These are phyloP conservation scores for Mycena kentingensis DNA, from an alignment of 768 basidiomycete genomes.

Conservation along the genomic window DNA sequence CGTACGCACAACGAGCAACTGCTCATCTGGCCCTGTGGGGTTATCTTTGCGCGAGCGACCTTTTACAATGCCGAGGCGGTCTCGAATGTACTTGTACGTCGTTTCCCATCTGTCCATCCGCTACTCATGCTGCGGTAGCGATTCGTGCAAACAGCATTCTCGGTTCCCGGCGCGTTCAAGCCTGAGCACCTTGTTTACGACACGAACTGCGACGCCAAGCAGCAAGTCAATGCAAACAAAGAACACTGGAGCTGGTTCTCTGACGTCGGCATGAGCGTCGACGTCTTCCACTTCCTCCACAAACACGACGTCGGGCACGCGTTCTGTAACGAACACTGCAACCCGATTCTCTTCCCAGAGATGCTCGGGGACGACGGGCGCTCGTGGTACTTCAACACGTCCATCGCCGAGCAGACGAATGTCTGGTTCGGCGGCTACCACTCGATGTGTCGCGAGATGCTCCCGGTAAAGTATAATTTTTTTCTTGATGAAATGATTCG, in stretches of 20 bases:
- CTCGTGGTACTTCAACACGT: constrained; percentile 35
- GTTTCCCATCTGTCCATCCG: not conserved
- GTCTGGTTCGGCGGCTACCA: not conserved
- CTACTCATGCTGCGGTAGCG: not conserved
- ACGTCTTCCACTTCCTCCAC: constrained; percentile 18
- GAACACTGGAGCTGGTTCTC: constrained; percentile 3
- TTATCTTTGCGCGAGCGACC: constrained; percentile 23
- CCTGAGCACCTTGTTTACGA: constrained; percentile 28
- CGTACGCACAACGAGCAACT: constrained; percentile 27
- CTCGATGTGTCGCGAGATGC: constrained; percentile 25
- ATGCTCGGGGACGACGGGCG: constrained; percentile 3
- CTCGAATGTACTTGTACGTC: constrained; percentile 22
- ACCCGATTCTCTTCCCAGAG: constrained; percentile 7
- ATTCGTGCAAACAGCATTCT: constrained; percentile 21
- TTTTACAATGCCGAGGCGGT: constrained; percentile 24
- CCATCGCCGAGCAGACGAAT: constrained; percentile 22
- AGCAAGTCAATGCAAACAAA: constrained; percentile 4
- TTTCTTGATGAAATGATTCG: constrained; percentile 44
- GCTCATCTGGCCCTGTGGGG: constrained; percentile 23
- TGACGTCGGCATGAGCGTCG: constrained; percentile 11
- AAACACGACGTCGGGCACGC: constrained; percentile 13
- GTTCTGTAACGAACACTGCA: constrained; percentile 15
- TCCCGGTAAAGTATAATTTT: constrained; percentile 34
- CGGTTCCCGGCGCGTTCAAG: constrained; percentile 27
- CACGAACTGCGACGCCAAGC: constrained; percentile 17